Evolutionary conservation across 2,329 filamentous ascomycete species (phyloP).

Genomic region (Stagonosporopsis tanaceti): DNA sequence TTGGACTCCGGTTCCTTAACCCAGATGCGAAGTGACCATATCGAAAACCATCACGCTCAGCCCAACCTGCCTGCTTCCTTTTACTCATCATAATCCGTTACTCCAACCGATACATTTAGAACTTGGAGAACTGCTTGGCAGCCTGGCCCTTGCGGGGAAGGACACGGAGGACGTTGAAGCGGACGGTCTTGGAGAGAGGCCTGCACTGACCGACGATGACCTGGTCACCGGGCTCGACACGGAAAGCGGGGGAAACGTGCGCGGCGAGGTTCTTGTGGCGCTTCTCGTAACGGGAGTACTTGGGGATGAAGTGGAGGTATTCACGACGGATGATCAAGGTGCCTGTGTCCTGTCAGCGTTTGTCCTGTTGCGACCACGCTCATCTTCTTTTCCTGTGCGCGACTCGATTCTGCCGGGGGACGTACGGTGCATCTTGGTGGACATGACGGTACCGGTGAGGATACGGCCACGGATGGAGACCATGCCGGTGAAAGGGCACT

Average conservation of each 20-base stretch:
- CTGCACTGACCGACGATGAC: constrained; percentile 99
- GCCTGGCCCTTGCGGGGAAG: constrained; percentile 96
- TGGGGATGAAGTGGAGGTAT: constrained; percentile 99
- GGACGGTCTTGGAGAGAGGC: constrained; percentile 99
- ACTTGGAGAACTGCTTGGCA: constrained; percentile 98
- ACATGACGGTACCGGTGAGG: constrained; percentile 97
- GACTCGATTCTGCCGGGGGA: constrained; percentile 28
- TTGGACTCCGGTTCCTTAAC: constrained; percentile 52
- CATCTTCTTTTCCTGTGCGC: constrained; percentile 79
- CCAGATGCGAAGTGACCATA: constrained; percentile 50
- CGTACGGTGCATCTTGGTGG: constrained; percentile 99
- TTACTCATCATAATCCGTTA: constrained; percentile 41
- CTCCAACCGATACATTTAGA: constrained; percentile 68
- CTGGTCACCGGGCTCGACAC: constrained; percentile 99
- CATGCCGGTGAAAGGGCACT: constrained; percentile 99
- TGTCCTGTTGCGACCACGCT: constrained; percentile 82
- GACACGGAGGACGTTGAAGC: constrained; percentile 99
- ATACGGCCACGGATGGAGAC: constrained; percentile 99
- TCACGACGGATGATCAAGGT: constrained; percentile 99
- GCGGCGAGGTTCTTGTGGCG: constrained; percentile 99
- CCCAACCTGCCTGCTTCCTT: constrained; percentile 35
- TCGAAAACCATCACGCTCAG: constrained; percentile 45
- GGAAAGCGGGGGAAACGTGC: constrained; percentile 99
- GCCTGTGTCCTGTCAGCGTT: constrained; percentile 35
- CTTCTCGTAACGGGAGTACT: constrained; percentile 99